Base-by-base conservation (phyloP, 371 early-diverging fungal genomes). In the Batkoa obscura region DNA sequence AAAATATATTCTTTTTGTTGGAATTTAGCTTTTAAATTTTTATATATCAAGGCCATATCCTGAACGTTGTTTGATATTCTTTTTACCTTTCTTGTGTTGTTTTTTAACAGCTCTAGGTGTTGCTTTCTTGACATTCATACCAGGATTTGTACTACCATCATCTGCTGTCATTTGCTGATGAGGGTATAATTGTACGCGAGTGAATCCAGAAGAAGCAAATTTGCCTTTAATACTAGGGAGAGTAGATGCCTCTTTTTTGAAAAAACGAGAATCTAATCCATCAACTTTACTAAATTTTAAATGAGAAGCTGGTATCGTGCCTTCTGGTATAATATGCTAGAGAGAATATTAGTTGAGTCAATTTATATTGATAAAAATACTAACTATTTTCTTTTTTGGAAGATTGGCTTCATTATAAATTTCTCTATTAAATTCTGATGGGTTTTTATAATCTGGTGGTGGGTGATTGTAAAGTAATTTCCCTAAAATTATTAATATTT, bases 151-250 rank as follows among this genome's bases (percentile, higher is more conserved):
- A 23, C 23, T 23, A 58, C 76, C 78, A 55, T 74, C 73, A 59
- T 73, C 70, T 6, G 66, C 69, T 35, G 72, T 58, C 33, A 60
- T 56, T 39, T 68, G 64, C 58, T 80, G 80, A 55, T 78, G 77
- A 43, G 79, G 79, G 66, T 65, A 80, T 61, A 78, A 56, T 17
- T 74, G 72, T 15, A 76, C 79, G 31, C 82, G 70, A 0, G 67
- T 65, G 33, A 80, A 78, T 23, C 72, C 23, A 23, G 56, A 63
- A 6, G 64, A 45, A 43, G 58, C 53, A 51, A 55, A 66, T 5
- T 12, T 3, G 41, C 69, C 30, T 32, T 66, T 59, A 30, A 64
- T 58, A 10, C 39, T 15, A 17, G 36, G 30, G 30, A 31, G 49
- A 50, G 12, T 12, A 31, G 5, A 3, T 30, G 12, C n/a, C 17